Conservation (phyloP, 257 asterid genomes). For the Salvia miltiorrhiza region DNA sequence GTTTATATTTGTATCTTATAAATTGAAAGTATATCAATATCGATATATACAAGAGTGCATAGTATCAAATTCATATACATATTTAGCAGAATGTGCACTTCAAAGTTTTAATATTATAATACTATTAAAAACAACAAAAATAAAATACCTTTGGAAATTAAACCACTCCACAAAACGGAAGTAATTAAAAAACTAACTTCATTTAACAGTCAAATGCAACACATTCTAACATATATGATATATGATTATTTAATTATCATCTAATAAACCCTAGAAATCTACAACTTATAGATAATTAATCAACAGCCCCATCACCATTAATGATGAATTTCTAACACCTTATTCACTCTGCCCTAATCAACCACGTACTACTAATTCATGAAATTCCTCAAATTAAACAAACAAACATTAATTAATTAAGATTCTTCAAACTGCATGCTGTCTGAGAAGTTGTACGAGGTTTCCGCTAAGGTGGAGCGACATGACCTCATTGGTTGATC, state of each 20-base stretch:
- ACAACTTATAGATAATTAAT: background rate
- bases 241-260: too few species aligned
- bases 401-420: background rate
- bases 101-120: too few species aligned
- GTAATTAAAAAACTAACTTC: background rate
- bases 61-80: too few species aligned
- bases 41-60: too few species aligned
- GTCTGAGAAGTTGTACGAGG: constrained; percentile 43
- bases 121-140: background rate
- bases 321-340: background rate
- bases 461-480: constrained; percentile 72
- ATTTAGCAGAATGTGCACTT: background rate
- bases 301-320: background rate
- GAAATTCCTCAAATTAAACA: background rate
- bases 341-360: background rate
- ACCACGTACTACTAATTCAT: too few species aligned
- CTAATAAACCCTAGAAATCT: too few species aligned
- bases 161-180: background rate
- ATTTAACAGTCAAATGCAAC: background rate
- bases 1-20: too few species aligned
- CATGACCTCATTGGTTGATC: constrained; percentile 78
- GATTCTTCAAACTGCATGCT: constrained; percentile 11
- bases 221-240: too few species aligned
- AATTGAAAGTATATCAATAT: too few species aligned
- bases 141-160: background rate